phyloP scores from a whole-genome alignment of 768 basidiomycete species.

The Naganishia onofrii region DNA sequence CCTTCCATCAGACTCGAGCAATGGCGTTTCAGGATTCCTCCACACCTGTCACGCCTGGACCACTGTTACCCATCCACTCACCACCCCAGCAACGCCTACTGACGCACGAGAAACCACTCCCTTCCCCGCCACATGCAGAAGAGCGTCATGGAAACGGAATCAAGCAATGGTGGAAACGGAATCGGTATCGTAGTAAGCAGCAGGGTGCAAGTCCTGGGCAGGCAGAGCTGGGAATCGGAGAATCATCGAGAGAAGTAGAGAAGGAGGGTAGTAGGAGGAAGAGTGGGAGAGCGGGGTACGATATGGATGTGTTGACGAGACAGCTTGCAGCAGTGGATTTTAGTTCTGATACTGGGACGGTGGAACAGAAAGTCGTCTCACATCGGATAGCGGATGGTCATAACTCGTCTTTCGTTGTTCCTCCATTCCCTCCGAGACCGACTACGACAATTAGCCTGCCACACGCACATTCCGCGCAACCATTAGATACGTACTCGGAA shows the following conservation, averaged over 20 bases:
- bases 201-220: not conserved
- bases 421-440: not conserved
- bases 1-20: not conserved
- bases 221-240: conserved; percentile 15
- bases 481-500: not conserved
- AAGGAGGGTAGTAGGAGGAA: no score
- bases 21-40: not conserved
- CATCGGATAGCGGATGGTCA: no score
- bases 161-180: conserved; percentile 27
- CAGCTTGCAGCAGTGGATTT: conserved; percentile 5
- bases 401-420: not conserved
- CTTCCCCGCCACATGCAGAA: not conserved
- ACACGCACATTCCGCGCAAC: not conserved
- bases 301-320: conserved; percentile 19
- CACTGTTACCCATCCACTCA: not conserved
- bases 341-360: not conserved
- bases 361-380: no score
- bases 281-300: conserved; percentile 16
- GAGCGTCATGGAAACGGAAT: not conserved
- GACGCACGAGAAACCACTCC: not conserved
- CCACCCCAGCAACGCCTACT: not conserved
- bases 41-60: not conserved
- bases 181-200: conserved; percentile 5
- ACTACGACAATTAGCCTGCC: not conserved
- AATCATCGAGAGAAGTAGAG: not conserved